phyloP scores from a whole-genome alignment of 169 alveolate species.

The Theileria luwenshuni region DNA sequence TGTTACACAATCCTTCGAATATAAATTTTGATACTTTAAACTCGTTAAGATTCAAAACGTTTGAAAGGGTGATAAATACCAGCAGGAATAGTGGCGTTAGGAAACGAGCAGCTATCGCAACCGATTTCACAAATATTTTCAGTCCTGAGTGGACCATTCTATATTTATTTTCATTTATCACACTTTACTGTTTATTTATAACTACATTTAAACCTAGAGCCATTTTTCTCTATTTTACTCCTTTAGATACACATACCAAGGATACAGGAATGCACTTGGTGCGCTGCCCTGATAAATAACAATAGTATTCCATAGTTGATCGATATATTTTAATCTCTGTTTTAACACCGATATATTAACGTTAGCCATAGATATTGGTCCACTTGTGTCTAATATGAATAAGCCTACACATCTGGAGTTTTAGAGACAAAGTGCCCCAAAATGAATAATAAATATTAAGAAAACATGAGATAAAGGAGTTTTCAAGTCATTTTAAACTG shows the following conservation, averaged over 20 bases:
- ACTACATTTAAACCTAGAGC: not conserved
- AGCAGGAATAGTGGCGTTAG: conserved; percentile 7
- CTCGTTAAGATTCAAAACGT: conserved; percentile 18
- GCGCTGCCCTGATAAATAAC: conserved; percentile 7
- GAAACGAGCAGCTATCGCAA: conserved; percentile 12
- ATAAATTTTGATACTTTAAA: not conserved
- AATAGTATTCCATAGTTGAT: not conserved
- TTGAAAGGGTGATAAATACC: not conserved
- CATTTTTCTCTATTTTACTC: too few relatives aligned
- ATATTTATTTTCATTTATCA: not conserved
- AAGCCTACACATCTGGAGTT: conserved; percentile 4
- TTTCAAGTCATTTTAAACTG: too few relatives aligned
- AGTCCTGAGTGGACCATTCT: not conserved
- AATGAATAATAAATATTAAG: not conserved
- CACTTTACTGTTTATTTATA: too few relatives aligned
- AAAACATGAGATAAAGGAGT: not conserved
- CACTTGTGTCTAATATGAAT: conserved; percentile 1
- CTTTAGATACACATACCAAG: not conserved
- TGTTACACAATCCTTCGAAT: conserved; percentile 17
- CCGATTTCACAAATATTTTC: conserved; percentile 11
- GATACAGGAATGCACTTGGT: conserved; percentile 22
- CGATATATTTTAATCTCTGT: not conserved
- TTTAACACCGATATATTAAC: not conserved
- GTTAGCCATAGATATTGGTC: not conserved
- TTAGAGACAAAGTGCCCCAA: not conserved